Percentiles rank a stretch among this genome's conserved stretches.
Conservation (phyloP, 495 filamentous ascomycete genomes). For the Lasiosphaeria ovina region DNA sequence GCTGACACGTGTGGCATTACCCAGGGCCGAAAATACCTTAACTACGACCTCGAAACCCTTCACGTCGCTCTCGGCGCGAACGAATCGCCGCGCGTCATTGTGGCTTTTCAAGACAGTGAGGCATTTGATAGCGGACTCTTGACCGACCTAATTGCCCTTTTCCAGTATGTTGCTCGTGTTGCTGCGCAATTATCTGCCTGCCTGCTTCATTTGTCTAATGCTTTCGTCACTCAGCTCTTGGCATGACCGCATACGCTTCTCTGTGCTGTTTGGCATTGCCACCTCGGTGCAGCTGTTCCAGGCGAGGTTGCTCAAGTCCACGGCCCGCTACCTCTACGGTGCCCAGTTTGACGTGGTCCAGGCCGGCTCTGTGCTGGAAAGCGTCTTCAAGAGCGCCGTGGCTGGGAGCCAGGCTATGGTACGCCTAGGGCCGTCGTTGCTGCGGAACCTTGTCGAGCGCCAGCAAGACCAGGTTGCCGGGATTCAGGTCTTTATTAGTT, state of each 20-base stretch:
- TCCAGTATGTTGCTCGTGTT: conserved; percentile 57
- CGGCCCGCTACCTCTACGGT: conserved; percentile 68
- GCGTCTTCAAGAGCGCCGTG: conserved; percentile 70
- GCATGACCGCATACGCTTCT: conserved; percentile 85
- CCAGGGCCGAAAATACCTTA: conserved; percentile 70
- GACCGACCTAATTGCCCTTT: conserved; percentile 71
- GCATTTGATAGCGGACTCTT: conserved; percentile 81
- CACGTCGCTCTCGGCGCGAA: conserved; percentile 58
- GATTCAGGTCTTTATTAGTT: conserved; percentile 73
- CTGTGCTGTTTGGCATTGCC: conserved; percentile 81
- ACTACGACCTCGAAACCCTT: conserved; percentile 87
- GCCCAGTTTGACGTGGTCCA: conserved; percentile 82
- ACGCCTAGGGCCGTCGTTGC: conserved; percentile 65
- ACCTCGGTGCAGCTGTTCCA: conserved; percentile 91
- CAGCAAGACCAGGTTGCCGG: conserved; percentile 86
- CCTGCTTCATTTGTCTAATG: background rate
- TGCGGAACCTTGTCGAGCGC: conserved; percentile 66
- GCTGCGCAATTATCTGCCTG: background rate
- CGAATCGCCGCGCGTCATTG: conserved; percentile 58
- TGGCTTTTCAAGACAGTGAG: conserved; percentile 88
- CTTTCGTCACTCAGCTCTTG: conserved; percentile 59
- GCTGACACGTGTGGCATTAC: conserved; percentile 6
- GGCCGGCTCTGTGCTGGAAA: conserved; percentile 70
- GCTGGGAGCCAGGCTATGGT: conserved; percentile 53
- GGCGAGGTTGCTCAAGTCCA: conserved; percentile 72